Evolutionary conservation across 805 yeast genomes (phyloP), one percentile per base, ranked within the genome.

Genomic region (Candida awuae): DNA sequence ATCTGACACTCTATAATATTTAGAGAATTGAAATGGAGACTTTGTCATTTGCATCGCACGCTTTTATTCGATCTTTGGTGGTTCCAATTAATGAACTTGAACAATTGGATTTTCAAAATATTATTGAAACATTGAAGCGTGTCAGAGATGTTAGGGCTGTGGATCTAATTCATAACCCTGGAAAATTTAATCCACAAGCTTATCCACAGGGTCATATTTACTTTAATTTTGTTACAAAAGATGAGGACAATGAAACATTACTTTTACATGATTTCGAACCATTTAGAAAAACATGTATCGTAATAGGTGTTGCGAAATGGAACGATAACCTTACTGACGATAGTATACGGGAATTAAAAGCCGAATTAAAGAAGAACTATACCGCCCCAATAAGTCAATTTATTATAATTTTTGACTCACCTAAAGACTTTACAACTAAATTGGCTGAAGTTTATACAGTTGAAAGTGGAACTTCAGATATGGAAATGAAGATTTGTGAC

Each of bases 221-320:
- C 12, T 84, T 72, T 52, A 78, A 77, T 40, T 75, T 76, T 46
- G 52, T 62, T 6, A 63, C 71, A 1, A 80, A 75, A 39, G 68
- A 67, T n/a, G 77, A 75, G 29, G 57, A 52, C 33, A 18, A 46
- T 1, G 57, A 50, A 17, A 69, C 81, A 20, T 59, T 78, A 6
- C 79, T 82, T 38, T 63, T 90, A 30, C 84, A 82, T 49, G 97
- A 90, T 58, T 77, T 90, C 46, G 97, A 92, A 60, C 95, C 96
- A 1, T 86, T 73, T 59, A 63, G 97, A 37, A 85, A 86, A 53
- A 75, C 83, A 0, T 74, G 85, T 49, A 67, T 80, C 7, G 77
- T 80, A 5, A 34, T 73, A 7, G 78, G 76, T 0, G 42, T 70
- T 13, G 65, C 68, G 1, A 46, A 54, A 17, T 66, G 63, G 54